These are phyloP conservation scores for Euphorbia lathyris DNA, from an alignment of 345 rosid genomes.

Conservation along the genomic window DNA sequence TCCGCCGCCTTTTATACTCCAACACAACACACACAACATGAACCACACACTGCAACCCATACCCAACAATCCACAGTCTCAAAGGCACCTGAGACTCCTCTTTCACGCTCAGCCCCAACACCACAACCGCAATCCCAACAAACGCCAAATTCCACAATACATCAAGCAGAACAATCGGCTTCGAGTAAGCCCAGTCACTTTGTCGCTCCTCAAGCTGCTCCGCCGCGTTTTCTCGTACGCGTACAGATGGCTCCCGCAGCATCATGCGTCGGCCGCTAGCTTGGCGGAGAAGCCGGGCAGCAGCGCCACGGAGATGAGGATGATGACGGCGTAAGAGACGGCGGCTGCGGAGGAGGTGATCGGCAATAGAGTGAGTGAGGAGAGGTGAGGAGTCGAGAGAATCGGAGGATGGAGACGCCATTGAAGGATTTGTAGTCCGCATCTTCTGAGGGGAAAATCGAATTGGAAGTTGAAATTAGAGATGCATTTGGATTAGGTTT, in stretches of 20 bases:
- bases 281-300: constrained; percentile 67
- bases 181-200: constrained; percentile 75
- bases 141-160: constrained; percentile 65
- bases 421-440: constrained; percentile 34
- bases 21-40: constrained; percentile 57
- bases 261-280: constrained; percentile 76
- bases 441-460: constrained; percentile 12
- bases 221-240: constrained; percentile 78
- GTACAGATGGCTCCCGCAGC: constrained; percentile 75
- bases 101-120: constrained; percentile 42
- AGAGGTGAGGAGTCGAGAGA: constrained; percentile 52
- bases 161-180: constrained; percentile 64
- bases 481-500: not conserved
- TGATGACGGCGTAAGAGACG: constrained; percentile 54
- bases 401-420: constrained; percentile 27
- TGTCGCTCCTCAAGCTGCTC: constrained; percentile 91
- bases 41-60: constrained; percentile 59
- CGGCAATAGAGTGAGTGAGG: constrained; percentile 36
- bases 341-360: constrained; percentile 53
- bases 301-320: constrained; percentile 54
- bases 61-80: constrained; percentile 71
- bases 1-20: constrained; percentile 51
- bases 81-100: constrained; percentile 66
- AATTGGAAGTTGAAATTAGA: not conserved
- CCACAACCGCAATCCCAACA: constrained; percentile 42